Conservation (phyloP, 306 rosid genomes). For the Lotus japonicus region DNA sequence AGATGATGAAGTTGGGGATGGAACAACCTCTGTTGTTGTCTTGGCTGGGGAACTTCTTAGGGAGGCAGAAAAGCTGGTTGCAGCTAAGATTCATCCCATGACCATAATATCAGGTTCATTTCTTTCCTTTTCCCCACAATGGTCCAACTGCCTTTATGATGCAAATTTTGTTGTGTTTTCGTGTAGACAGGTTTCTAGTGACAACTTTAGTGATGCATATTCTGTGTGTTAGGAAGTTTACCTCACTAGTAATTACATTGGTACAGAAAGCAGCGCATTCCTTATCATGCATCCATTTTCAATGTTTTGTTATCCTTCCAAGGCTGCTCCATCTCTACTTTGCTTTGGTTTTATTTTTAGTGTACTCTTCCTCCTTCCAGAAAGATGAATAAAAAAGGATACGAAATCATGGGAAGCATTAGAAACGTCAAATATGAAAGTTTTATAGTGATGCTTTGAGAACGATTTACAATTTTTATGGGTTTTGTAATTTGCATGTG, state of each 20-base stretch:
- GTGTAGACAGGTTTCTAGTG: neutral
- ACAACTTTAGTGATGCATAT: neutral
- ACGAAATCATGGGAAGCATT: neutral
- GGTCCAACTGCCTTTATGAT: neutral
- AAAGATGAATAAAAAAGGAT: neutral
- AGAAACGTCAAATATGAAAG: neutral
- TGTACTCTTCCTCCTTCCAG: neutral
- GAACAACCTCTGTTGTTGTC: slow-evolving; percentile 98
- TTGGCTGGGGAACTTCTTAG: slow-evolving; percentile 93
- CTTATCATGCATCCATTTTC: neutral
- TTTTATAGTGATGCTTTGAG: neutral
- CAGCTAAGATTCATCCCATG: slow-evolving; percentile 86
- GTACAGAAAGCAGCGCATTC: neutral
- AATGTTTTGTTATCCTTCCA: neutral
- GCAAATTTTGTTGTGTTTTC: neutral
- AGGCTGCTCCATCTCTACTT: neutral
- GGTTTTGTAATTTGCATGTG: neutral
- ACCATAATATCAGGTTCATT: slow-evolving; percentile 79
- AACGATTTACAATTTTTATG: neutral
- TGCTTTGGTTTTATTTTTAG: neutral
- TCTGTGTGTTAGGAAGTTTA: neutral
- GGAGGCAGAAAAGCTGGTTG: slow-evolving; percentile 95
- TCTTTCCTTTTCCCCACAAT: neutral
- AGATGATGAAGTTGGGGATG: slow-evolving; percentile 99
- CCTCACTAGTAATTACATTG: neutral